Percentiles rank a stretch among this genome's conserved stretches.
These are phyloP conservation scores for Fonsecaea monophora DNA, from an alignment of 2,329 filamentous ascomycete genomes.

Conservation along the genomic window DNA sequence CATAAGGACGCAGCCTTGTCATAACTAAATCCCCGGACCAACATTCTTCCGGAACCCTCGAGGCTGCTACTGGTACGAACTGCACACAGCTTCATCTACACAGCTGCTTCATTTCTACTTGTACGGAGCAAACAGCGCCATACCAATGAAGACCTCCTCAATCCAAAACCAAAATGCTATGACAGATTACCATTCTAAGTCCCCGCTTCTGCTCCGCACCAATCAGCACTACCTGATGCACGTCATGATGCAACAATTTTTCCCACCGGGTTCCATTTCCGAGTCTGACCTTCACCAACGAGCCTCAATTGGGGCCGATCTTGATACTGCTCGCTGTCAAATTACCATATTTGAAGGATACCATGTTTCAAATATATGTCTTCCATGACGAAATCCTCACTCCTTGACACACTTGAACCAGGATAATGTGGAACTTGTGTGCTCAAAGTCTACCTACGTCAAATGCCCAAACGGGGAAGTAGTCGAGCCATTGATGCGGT, in stretches of 20 bases:
- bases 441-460: constrained; percentile 3
- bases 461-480: neutral
- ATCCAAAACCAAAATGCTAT: neutral
- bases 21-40: too few relatives aligned
- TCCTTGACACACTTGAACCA: neutral
- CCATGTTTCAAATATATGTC: neutral
- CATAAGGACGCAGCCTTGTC: neutral
- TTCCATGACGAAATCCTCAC: constrained; percentile 11
- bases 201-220: neutral
- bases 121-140: neutral
- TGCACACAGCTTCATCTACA: neutral
- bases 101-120: neutral
- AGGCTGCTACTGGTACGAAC: neutral
- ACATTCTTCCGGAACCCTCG: too few relatives aligned
- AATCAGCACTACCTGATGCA: neutral
- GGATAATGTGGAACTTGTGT: neutral
- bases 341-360: neutral
- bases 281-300: neutral
- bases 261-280: neutral
- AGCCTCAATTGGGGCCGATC: neutral
- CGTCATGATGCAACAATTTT: constrained; percentile 3
- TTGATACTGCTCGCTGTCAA: neutral
- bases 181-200: neutral
- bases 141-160: neutral
- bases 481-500: neutral